Conservation (phyloP, 1,284 basidiomycete genomes). For the Mrakiaceae sp. region DNA sequence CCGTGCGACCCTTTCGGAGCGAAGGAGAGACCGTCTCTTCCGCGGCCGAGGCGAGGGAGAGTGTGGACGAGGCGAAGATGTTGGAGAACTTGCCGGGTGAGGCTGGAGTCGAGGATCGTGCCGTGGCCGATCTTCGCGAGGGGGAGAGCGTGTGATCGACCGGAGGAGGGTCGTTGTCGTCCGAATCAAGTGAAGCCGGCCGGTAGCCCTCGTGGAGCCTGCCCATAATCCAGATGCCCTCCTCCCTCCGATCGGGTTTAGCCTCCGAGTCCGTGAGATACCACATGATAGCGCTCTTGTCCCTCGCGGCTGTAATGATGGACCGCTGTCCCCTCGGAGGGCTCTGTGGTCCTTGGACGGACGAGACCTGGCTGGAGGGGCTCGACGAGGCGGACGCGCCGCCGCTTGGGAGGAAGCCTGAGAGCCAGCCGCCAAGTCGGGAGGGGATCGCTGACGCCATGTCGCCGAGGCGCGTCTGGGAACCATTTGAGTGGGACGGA, state of each 20-base stretch:
- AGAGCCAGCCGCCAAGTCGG: conserved; percentile 16
- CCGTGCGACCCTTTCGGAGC: conserved; percentile 24
- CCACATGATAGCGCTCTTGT: conserved; percentile 44
- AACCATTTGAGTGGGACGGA: background rate
- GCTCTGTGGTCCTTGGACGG: background rate
- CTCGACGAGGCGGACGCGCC: background rate
- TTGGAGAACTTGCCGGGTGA: conserved; percentile 31
- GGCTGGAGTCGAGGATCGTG: conserved; percentile 20
- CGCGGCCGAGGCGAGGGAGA: conserved; percentile 24
- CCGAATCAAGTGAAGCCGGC: conserved; percentile 22
- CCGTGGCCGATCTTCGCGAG: conserved; percentile 19
- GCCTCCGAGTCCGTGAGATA: conserved; percentile 70
- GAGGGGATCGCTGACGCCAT: conserved; percentile 11
- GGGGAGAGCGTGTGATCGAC: conserved; percentile 23
- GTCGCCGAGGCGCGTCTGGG: conserved; percentile 3
- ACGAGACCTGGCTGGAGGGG: background rate
- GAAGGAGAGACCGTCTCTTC: background rate
- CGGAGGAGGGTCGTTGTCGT: conserved; percentile 27
- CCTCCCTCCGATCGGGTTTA: conserved; percentile 62
- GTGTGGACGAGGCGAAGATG: conserved; percentile 27
- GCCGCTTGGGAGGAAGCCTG: conserved; percentile 9
- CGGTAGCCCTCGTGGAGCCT: conserved; percentile 49
- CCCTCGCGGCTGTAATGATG: conserved; percentile 30
- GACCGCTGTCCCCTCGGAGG: background rate
- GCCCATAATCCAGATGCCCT: conserved; percentile 74